Conservation (phyloP, 1,284 basidiomycete genomes). For the Ganoderma multipileum region DNA sequence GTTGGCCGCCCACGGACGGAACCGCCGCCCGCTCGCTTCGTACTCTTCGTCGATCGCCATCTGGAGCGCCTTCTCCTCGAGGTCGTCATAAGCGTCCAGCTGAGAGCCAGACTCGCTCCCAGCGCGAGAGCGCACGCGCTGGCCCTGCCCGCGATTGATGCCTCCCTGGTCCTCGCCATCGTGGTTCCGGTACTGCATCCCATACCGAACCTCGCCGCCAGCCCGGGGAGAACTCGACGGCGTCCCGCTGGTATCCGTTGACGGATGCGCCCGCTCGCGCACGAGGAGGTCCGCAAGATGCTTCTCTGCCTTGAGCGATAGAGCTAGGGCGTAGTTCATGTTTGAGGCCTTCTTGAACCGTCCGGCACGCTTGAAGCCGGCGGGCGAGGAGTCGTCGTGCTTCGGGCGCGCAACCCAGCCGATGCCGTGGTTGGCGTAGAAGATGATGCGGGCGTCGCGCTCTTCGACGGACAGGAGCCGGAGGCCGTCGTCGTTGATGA, state of each 20-base stretch:
- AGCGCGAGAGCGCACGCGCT: conserved; percentile 24
- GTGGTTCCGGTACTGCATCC: conserved; percentile 45
- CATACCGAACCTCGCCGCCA: conserved; percentile 38
- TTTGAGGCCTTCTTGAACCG: conserved; percentile 92
- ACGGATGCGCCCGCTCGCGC: conserved; percentile 35
- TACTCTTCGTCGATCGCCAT: conserved; percentile 52
- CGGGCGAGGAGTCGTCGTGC: conserved; percentile 54
- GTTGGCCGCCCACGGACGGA: conserved; percentile 50
- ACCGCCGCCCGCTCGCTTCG: conserved; percentile 44
- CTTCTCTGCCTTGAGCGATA: conserved; percentile 79
- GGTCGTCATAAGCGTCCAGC: conserved; percentile 37
- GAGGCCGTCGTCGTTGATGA: conserved; percentile 60
- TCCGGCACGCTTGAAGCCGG: conserved; percentile 82
- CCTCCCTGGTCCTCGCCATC: conserved; percentile 42
- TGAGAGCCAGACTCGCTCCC: conserved; percentile 20
- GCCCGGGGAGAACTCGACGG: conserved; percentile 16
- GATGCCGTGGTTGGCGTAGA: conserved; percentile 83
- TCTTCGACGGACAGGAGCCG: conserved; percentile 64
- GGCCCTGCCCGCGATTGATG: conserved; percentile 29
- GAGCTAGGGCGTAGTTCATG: conserved; percentile 84
- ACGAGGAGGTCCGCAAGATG: conserved; percentile 58
- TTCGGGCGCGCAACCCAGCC: conserved; percentile 85
- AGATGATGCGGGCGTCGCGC: conserved; percentile 68
- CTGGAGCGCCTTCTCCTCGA: conserved; percentile 49
- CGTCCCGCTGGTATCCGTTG: conserved; percentile 9